A percentile compares a stretch with the other conserved stretches of the same genome.
These are phyloP conservation scores for Rhizopogon vesiculosus DNA, from an alignment of 768 basidiomycete species.

Conservation along the genomic window DNA sequence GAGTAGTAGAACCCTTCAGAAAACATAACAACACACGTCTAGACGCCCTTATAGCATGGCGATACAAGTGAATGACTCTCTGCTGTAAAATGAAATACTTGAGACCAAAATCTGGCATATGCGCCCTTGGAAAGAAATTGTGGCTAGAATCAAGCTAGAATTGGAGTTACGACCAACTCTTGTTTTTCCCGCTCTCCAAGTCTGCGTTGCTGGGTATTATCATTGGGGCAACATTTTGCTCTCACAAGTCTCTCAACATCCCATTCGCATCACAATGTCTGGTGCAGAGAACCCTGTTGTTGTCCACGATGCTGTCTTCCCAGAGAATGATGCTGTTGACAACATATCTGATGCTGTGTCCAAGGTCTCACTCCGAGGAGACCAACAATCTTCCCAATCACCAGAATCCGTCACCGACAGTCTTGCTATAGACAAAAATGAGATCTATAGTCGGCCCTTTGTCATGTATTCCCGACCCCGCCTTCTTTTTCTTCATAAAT, in stretches of 20 bases:
- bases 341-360: conserved; percentile 27
- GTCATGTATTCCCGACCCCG: conserved; percentile 68
- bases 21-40: conserved; percentile 38
- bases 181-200: conserved; percentile 11
- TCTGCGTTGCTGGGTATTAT: conserved; percentile 8
- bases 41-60: conserved; percentile 63
- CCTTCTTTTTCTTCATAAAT: conserved; percentile 62
- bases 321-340: conserved; percentile 18
- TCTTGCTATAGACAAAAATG: conserved; percentile 26
- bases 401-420: conserved; percentile 14
- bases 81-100: conserved; percentile 74
- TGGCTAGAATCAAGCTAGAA: neutral
- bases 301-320: neutral
- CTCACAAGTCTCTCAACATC: conserved; percentile 5
- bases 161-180: neutral
- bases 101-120: conserved; percentile 37
- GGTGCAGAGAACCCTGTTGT: conserved; percentile 15
- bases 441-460: conserved; percentile 34
- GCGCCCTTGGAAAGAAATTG: conserved; percentile 1
- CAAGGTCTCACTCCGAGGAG: conserved; percentile 25
- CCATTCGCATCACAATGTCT: conserved; percentile 27
- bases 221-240: conserved; percentile 5
- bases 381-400: conserved; percentile 3
- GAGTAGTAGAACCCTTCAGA: neutral
- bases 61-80: conserved; percentile 57